Evolutionary conservation across 1,284 basidiomycete species (phyloP), one percentile per base, ranked within the genome.

Genomic region (Cystobasidium slooffiae): DNA sequence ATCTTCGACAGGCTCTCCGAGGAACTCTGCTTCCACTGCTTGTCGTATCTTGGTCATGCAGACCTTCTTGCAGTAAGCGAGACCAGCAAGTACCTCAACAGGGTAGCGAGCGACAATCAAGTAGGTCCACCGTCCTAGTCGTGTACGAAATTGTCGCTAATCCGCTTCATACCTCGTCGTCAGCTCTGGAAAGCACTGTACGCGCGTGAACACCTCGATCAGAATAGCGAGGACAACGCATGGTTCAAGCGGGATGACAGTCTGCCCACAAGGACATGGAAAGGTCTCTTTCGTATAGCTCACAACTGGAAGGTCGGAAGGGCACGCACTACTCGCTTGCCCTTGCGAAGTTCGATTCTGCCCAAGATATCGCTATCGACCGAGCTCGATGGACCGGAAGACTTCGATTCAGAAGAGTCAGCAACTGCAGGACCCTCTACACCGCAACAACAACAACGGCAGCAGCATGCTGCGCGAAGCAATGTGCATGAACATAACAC

Each of bases 151-250:
- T 3, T 1, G 7, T 65, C 14, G 16, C 37, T 58, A 49, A 37
- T 31, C 52, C 5, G 14, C 10, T 10, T 47, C 8, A 0, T n/a
- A 37, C 39, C 12, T 7, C 63, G 14, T 24, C 7, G 6, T 46
- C 76, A 78, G 78, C 75, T 79, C 0, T 79, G 78, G 78, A 68
- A 75, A 3, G 16, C 41, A 1, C 67, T 79, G 7, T 79, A 79
- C 67, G 59, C 76, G 6, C 46, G 55, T 39, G 65, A 75, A 1
- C 76, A 72, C 39, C 68, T 74, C 1, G n/a, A 72, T 1, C 18
- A 67, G 51, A 10, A 62, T 39, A 20, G 63, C 10, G 18, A 24
- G 18, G n/a, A 46, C 56, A 20, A 39, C 3, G 10, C 31, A 7
- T 52, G 47, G 37, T 43, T 43, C 49, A 66, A 53, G 14, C 64